phyloP scores from a whole-genome alignment of 148 eudicot genomes.

The Fagopyrum homotropicum region DNA sequence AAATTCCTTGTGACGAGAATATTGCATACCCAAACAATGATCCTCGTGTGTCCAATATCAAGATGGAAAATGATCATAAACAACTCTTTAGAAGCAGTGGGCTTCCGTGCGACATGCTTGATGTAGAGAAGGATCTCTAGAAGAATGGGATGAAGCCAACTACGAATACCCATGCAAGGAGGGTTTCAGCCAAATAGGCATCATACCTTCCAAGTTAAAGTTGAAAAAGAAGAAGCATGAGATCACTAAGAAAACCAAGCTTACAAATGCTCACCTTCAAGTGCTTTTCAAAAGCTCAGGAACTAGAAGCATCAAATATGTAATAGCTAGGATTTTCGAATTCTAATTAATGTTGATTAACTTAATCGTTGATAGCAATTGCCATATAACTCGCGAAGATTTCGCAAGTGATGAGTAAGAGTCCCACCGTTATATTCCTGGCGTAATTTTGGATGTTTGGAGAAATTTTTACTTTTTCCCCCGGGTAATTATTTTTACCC shows the following conservation, averaged over 20 bases:
- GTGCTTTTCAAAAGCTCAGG: slow-evolving; percentile 40
- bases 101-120: slow-evolving; percentile 58
- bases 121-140: slow-evolving; percentile 64
- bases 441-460: too few species aligned
- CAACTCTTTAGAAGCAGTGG: slow-evolving; percentile 41
- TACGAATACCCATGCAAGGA: slow-evolving; percentile 54
- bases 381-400: too few species aligned
- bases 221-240: slow-evolving; percentile 46
- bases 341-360: too few species aligned
- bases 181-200: slow-evolving; percentile 41
- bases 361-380: too few species aligned
- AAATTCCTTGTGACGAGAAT: too few species aligned
- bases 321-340: too few species aligned
- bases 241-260: slow-evolving; percentile 56
- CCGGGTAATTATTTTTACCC: too few species aligned
- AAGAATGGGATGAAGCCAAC: slow-evolving; percentile 62
- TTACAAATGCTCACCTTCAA: slow-evolving; percentile 64
- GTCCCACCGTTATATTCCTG: too few species aligned
- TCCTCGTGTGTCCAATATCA: slow-evolving; percentile 33
- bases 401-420: too few species aligned
- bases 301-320: too few species aligned
- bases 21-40: slow-evolving; percentile 58
- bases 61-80: slow-evolving; percentile 57
- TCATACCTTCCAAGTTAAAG: slow-evolving; percentile 28
- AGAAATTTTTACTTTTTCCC: too few species aligned